phyloP scores from a whole-genome alignment of 495 filamentous ascomycete genomes.

The Baudoinia panamericana region DNA sequence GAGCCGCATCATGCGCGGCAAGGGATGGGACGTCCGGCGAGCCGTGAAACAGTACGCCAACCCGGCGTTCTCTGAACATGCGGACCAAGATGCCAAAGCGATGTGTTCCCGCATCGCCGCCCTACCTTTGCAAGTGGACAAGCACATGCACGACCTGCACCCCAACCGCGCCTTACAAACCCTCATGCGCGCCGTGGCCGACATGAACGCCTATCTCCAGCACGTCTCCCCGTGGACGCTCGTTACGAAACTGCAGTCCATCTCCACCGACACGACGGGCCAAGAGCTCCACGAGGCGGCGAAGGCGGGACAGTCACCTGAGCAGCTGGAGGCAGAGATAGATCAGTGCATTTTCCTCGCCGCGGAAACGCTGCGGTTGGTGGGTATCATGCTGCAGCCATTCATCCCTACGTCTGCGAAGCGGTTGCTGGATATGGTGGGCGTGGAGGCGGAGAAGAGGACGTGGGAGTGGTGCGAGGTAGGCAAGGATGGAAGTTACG shows the following conservation, averaged over 20 bases:
- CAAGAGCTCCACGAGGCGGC: background rate
- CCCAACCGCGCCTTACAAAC: constrained; percentile 49
- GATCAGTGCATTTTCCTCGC: constrained; percentile 51
- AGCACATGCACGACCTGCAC: constrained; percentile 51
- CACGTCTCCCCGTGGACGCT: constrained; percentile 44
- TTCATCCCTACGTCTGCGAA: constrained; percentile 74
- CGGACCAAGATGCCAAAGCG: background rate
- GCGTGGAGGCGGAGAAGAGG: constrained; percentile 49
- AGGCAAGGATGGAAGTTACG: constrained; percentile 57
- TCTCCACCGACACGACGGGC: constrained; percentile 6
- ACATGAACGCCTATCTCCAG: constrained; percentile 58
- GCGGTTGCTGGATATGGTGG: constrained; percentile 62
- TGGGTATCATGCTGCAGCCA: constrained; percentile 76
- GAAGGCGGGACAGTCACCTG: background rate
- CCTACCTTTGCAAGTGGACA: constrained; percentile 33
- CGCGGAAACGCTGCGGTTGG: constrained; percentile 66
- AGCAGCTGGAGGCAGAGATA: constrained; percentile 21
- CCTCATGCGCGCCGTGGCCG: constrained; percentile 50
- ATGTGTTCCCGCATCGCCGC: constrained; percentile 1
- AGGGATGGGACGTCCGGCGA: constrained; percentile 48
- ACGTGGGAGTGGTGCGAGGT: constrained; percentile 42
- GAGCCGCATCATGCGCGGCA: constrained; percentile 51
- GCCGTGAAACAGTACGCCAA: constrained; percentile 37
- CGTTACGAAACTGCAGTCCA: constrained; percentile 7
- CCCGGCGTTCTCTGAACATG: constrained; percentile 1